phyloP scores from a whole-genome alignment of 2,329 filamentous ascomycete genomes.

The Scedosporium aurantiacum region DNA sequence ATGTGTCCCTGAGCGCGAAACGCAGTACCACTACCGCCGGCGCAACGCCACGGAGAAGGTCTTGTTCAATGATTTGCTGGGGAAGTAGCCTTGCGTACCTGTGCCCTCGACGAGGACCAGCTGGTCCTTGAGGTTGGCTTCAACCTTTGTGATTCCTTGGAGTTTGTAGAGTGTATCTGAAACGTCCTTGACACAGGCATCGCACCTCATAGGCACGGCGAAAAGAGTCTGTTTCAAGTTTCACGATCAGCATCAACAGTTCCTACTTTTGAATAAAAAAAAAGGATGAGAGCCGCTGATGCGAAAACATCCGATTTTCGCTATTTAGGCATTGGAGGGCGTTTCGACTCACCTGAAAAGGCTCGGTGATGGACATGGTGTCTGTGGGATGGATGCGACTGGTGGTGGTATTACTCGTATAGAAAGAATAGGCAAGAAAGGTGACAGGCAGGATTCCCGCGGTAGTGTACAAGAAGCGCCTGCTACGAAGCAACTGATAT shows the following conservation, averaged over 20 bases:
- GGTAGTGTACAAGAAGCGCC: background rate
- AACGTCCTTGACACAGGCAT: constrained; percentile 78
- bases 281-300: background rate
- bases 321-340: background rate
- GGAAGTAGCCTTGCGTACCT: constrained; percentile 30
- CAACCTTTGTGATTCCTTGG: constrained; percentile 69
- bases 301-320: background rate
- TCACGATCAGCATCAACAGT: background rate
- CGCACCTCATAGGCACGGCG: constrained; percentile 87
- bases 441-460: background rate
- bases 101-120: constrained; percentile 78
- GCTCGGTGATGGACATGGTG: constrained; percentile 15
- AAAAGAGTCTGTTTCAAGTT: constrained; percentile 63
- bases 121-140: constrained; percentile 73
- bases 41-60: background rate
- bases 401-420: background rate
- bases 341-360: constrained; percentile 14
- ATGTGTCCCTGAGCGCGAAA: background rate
- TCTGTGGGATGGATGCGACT: background rate
- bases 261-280: background rate
- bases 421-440: background rate
- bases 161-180: constrained; percentile 68
- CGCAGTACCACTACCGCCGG: too few relatives aligned
- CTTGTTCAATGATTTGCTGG: background rate
- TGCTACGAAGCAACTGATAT: background rate